These are phyloP conservation scores for Magnusiomyces suaveolens DNA, from an alignment of 1,139 yeast genomes.

Conservation along the genomic window DNA sequence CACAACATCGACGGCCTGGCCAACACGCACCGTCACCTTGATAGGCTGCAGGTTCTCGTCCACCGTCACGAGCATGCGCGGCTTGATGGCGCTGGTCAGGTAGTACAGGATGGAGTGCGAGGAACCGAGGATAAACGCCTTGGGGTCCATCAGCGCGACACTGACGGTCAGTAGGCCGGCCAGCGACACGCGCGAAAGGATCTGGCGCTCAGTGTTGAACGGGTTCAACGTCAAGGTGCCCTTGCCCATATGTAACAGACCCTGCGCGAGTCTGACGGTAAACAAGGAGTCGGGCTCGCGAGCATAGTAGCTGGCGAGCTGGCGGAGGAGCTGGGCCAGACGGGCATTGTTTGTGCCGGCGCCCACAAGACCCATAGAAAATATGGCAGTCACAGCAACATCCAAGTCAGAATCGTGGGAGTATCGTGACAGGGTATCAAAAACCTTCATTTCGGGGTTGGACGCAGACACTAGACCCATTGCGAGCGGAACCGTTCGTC, in stretches of 20 bases:
- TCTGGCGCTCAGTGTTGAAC: slow-evolving; percentile 80
- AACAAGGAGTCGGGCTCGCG: slow-evolving; percentile 86
- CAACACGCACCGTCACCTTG: slow-evolving; percentile 94
- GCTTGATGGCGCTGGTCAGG: slow-evolving; percentile 81
- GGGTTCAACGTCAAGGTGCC: slow-evolving; percentile 88
- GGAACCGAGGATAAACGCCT: slow-evolving; percentile 50
- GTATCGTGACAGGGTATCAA: slow-evolving; percentile 89
- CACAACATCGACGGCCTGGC: slow-evolving; percentile 97
- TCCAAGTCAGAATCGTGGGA: slow-evolving; percentile 93
- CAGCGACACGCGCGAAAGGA: slow-evolving; percentile 77
- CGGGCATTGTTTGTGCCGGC: slow-evolving; percentile 98
- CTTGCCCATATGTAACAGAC: slow-evolving; percentile 89
- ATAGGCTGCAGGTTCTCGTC: slow-evolving; percentile 83
- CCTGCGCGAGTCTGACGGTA: slow-evolving; percentile 91
- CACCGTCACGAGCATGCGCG: slow-evolving; percentile 86
- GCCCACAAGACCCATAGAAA: slow-evolving; percentile 96
- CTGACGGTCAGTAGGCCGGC: slow-evolving; percentile 84
- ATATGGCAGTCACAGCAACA: slow-evolving; percentile 90
- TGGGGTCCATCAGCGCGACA: slow-evolving; percentile 80
- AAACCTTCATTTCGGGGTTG: slow-evolving; percentile 94
- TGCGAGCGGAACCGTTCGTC: slow-evolving; percentile 94
- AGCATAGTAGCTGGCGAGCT: slow-evolving; percentile 84
- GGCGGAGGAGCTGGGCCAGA: slow-evolving; percentile 88
- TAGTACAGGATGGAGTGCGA: slow-evolving; percentile 77
- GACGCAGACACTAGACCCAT: slow-evolving; percentile 93